Conservation (phyloP, 768 basidiomycete genomes). For the Tricholoma matsutake region DNA sequence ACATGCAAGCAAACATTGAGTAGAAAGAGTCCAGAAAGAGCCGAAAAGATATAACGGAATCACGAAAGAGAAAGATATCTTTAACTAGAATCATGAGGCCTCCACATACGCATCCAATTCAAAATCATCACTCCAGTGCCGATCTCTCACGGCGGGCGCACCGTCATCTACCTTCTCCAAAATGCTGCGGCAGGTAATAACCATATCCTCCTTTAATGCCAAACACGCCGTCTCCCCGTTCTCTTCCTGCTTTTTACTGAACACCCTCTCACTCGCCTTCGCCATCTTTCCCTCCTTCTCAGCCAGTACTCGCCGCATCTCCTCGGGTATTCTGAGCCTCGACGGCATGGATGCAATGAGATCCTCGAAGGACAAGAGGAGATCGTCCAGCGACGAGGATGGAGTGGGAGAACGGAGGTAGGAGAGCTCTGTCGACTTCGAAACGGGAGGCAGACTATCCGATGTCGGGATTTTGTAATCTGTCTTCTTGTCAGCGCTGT, state of each 20-base stretch:
- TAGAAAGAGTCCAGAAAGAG: background rate
- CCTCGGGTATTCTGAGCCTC: slow-evolving; percentile 2
- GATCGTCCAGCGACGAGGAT: slow-evolving; percentile 15
- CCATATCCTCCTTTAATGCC: background rate
- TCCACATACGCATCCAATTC: slow-evolving; percentile 10
- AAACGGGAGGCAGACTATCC: background rate
- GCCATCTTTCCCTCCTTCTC: background rate
- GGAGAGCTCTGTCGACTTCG: slow-evolving; percentile 7
- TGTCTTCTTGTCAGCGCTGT: background rate
- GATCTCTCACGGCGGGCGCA: background rate
- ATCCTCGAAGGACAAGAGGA: slow-evolving; percentile 19
- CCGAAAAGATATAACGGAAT: background rate
- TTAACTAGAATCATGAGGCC: background rate
- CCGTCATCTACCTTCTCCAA: background rate
- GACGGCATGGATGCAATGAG: slow-evolving; percentile 14
- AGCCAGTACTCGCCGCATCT: background rate
- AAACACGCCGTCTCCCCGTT: background rate
- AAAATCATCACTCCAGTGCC: slow-evolving; percentile 10
- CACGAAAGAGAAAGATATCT: background rate
- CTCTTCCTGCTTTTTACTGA: background rate
- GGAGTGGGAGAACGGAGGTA: slow-evolving; percentile 7
- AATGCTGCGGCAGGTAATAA: background rate
- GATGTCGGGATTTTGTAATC: background rate
- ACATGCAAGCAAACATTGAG: too few relatives aligned
- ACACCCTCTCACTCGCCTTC: background rate